Evolutionary conservation across 192 early-diverging fungal genomes (phyloP).

Genomic region (Haplosporangium gracile): DNA sequence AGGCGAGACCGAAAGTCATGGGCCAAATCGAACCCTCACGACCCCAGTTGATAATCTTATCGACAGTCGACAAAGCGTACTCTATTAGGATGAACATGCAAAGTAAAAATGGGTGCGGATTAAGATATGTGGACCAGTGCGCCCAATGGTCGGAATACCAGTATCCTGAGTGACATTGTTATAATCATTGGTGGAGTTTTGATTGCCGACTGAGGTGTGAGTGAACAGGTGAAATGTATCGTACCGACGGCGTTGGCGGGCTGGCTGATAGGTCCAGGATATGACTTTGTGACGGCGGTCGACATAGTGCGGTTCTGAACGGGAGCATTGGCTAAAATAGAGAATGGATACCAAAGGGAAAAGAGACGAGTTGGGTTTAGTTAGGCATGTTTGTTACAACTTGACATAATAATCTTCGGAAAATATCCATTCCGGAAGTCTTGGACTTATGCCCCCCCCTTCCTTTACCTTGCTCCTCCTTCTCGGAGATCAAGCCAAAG

Average conservation of each 20-base stretch:
- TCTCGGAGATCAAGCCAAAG: conserved; percentile 46
- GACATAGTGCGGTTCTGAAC: conserved; percentile 48
- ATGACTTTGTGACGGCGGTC: conserved; percentile 54
- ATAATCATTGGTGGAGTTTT: conserved; percentile 68
- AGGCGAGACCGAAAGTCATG: conserved; percentile 81
- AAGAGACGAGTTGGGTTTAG: not conserved
- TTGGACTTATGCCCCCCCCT: not conserved
- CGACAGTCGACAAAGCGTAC: conserved; percentile 90
- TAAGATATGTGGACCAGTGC: not conserved
- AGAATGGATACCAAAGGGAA: not conserved
- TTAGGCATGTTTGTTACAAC: not conserved
- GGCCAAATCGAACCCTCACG: conserved; percentile 94
- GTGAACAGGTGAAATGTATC: not conserved
- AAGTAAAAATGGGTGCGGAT: not conserved
- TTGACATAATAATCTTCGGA: not conserved
- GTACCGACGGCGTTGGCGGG: conserved; percentile 55
- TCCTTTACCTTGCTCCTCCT: conserved; percentile 48
- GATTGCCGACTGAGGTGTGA: not conserved
- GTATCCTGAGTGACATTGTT: not conserved
- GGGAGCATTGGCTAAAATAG: conserved; percentile 17
- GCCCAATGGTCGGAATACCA: not conserved
- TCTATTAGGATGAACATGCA: conserved; percentile 54
- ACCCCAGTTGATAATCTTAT: conserved; percentile 93
- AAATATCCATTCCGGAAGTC: not conserved
- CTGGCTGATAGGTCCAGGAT: conserved; percentile 50